Evolutionary conservation across 2,329 filamentous ascomycete species (phyloP), one percentile per base, ranked within the genome.

Genomic region (Diaporthe longicolla): DNA sequence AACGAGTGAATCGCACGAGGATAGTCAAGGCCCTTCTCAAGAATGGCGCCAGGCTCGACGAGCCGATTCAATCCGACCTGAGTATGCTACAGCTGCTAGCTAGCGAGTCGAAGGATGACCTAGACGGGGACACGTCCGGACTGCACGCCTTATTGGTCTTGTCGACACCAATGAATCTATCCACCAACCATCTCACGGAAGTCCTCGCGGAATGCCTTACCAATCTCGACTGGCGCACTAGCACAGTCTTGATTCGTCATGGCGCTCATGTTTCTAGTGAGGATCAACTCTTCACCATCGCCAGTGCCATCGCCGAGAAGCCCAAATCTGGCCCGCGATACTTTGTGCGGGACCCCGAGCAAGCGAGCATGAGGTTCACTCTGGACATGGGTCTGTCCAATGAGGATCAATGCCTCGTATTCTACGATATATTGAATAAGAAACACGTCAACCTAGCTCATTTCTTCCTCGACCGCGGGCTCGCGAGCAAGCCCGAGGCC

Each of bases 31-130:
- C 43, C 21, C 58, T 61, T 29, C 37, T 61, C 5, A 61, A 29
- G n/a, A 24, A 61, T 11, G 58, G 58, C 35, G 37, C n/a, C 24
- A 61, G 37, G 29, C n/a, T 61, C 57, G 57, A 59, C 35, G 26
- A 57, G 54, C 54, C 29, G 29, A 19, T 21, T 1, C 29, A 9
- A 9, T 17, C 7, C 29, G 54, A 9, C 19, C 10, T 35, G 54
- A 57, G 6, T 32, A 10, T 57, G 54, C 54, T 57, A 29, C 54
- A 57, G 54, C n/a, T 57, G 15, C 17, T 24, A 21, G 29, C 32
- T 35, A 0, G 4, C n/a, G n/a, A n/a, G n/a, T n/a, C n/a, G n/a
- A n/a, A n/a, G n/a, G n/a, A n/a, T n/a, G n/a, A n/a, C n/a, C n/a
- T n/a, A n/a, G n/a, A n/a, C n/a, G n/a, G n/a, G n/a, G n/a, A n/a